Evolutionary conservation across 106 monocot species (phyloP).

Genomic region (Acanthochlamys bracteata): DNA sequence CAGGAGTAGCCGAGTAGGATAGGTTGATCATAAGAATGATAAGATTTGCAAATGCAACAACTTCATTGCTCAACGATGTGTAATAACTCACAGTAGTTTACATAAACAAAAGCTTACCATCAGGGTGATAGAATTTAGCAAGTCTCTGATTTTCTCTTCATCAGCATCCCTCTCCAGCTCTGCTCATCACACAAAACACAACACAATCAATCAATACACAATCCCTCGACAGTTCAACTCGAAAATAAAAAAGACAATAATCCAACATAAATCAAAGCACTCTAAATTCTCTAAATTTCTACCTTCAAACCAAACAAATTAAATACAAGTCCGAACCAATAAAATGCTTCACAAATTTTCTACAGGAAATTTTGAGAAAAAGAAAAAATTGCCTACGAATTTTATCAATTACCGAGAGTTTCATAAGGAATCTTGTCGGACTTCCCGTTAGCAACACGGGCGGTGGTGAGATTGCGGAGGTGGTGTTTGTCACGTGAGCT

Average conservation of each 20-base stretch:
- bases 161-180: conserved; percentile 84
- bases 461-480: conserved; percentile 39
- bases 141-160: conserved; percentile 90
- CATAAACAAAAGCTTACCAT: conserved; percentile 37
- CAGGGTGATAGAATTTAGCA: conserved; percentile 94
- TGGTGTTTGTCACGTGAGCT: conserved; percentile 23
- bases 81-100: neutral
- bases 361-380: neutral
- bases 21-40: neutral
- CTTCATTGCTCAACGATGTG: no score
- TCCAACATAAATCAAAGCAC: neutral
- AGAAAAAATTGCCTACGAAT: neutral
- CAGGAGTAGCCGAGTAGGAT: no score
- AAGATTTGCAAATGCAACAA: no score
- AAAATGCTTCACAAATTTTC: neutral
- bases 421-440: conserved; percentile 86
- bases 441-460: conserved; percentile 72
- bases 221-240: neutral
- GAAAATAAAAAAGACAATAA: neutral
- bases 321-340: neutral
- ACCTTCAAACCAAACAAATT: neutral
- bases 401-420: conserved; percentile 49
- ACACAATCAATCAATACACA: neutral
- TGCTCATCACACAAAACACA: conserved; percentile 15
- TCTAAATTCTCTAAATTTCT: neutral